Percentiles rank a stretch among this genome's conserved stretches.
Conservation (phyloP, 768 basidiomycete species). For the Mycena maculata region DNA sequence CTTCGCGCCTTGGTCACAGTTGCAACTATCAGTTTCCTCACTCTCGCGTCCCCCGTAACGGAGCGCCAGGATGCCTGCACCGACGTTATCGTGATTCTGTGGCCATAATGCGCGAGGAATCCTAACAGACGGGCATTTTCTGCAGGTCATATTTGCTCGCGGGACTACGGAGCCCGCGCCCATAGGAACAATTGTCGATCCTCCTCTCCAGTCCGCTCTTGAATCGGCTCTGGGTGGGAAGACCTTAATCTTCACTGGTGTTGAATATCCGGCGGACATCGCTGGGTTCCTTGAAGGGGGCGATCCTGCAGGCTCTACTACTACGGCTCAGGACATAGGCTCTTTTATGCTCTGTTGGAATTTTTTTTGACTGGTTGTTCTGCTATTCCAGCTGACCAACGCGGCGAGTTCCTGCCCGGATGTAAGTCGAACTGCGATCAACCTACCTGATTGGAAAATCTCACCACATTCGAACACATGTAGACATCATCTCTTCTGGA, state of each 20-base stretch:
- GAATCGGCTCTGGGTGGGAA: slow-evolving; percentile 41
- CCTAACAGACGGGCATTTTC: neutral
- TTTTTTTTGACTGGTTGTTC: slow-evolving; percentile 21
- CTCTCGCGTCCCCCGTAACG: slow-evolving; percentile 7
- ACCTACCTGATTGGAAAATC: neutral
- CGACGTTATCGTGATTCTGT: slow-evolving; percentile 15
- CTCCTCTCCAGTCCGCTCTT: slow-evolving; percentile 49
- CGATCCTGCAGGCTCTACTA: slow-evolving; percentile 46
- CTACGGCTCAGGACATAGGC: slow-evolving; percentile 49
- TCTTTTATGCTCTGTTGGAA: slow-evolving; percentile 18
- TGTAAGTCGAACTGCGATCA: slow-evolving; percentile 11
- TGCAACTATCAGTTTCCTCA: neutral
- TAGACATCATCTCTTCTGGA: slow-evolving; percentile 40
- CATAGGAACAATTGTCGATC: slow-evolving; percentile 52
- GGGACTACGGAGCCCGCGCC: slow-evolving; percentile 49
- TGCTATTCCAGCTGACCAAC: slow-evolving; percentile 21
- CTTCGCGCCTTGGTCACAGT: slow-evolving; percentile 9
- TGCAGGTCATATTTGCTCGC: slow-evolving; percentile 52
- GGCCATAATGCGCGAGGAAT: neutral
- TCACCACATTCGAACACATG: slow-evolving; percentile 6
- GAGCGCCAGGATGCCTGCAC: slow-evolving; percentile 15
- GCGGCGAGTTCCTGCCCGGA: slow-evolving; percentile 39
- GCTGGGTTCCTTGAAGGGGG: slow-evolving; percentile 53
- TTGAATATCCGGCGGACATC: slow-evolving; percentile 50
- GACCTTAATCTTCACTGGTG: slow-evolving; percentile 50